Conservation (phyloP, 257 asterid genomes). For the Lycium barbarum region DNA sequence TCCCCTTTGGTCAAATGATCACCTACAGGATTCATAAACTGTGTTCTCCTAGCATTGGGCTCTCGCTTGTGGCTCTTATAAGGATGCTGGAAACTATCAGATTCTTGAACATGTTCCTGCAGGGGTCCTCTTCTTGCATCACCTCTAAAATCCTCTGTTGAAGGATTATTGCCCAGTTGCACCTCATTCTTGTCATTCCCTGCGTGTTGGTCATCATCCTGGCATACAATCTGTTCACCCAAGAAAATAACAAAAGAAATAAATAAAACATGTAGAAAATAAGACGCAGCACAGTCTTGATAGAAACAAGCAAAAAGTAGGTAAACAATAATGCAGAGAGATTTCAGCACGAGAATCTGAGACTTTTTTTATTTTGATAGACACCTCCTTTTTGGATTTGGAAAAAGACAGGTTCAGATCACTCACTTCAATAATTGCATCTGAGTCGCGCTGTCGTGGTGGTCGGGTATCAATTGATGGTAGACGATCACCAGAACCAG, state of each 20-base stretch:
- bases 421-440: slow-evolving; percentile 82
- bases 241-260: slow-evolving; percentile 28
- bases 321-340: neutral
- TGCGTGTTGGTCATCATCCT: slow-evolving; percentile 48
- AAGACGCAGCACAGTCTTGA: neutral
- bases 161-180: slow-evolving; percentile 54
- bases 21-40: slow-evolving; percentile 39
- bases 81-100: slow-evolving; percentile 48
- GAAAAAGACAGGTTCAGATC: slow-evolving; percentile 21
- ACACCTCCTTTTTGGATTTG: neutral
- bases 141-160: slow-evolving; percentile 46
- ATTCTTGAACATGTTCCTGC: slow-evolving; percentile 52
- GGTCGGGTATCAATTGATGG: slow-evolving; percentile 94
- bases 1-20: slow-evolving; percentile 49
- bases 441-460: slow-evolving; percentile 79
- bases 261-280: slow-evolving; percentile 16
- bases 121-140: slow-evolving; percentile 59
- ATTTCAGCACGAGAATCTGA: neutral
- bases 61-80: slow-evolving; percentile 58
- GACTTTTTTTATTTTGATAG: neutral
- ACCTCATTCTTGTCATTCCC: slow-evolving; percentile 48
- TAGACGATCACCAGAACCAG: slow-evolving; percentile 80
- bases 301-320: neutral
- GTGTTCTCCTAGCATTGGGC: slow-evolving; percentile 50
- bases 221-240: slow-evolving; percentile 74